Evolutionary conservation across 2,329 filamentous ascomycete genomes (phyloP).

Genomic region (Gremmenia infestans): DNA sequence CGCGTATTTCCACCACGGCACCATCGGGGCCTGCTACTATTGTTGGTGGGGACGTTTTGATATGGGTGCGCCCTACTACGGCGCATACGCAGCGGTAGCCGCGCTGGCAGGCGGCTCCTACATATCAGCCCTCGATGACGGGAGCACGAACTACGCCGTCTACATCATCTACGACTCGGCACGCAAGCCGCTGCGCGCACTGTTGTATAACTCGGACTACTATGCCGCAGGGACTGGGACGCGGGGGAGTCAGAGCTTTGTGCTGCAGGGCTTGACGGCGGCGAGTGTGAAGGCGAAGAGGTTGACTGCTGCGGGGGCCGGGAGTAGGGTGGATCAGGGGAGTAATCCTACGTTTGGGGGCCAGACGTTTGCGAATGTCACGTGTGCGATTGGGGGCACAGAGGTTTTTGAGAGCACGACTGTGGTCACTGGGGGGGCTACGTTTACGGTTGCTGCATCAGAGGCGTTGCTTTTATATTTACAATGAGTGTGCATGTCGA

Average conservation of each 20-base stretch:
- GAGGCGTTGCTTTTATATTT: slow-evolving; percentile 47
- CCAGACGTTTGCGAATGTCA: slow-evolving; percentile 41
- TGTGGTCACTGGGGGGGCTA: slow-evolving; percentile 35
- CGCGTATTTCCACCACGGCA: slow-evolving; percentile 29
- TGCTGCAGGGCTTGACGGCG: slow-evolving; percentile 15
- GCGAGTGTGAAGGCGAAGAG: slow-evolving; percentile 20
- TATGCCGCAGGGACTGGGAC: slow-evolving; percentile 17
- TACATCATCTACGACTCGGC: slow-evolving; percentile 23
- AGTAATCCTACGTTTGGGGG: slow-evolving; percentile 40
- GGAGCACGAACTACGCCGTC: slow-evolving; percentile 16
- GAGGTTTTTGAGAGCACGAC: slow-evolving; percentile 35
- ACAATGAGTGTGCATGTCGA: neutral
- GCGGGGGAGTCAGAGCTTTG: slow-evolving; percentile 20
- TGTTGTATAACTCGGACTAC: slow-evolving; percentile 28
- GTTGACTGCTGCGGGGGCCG: slow-evolving; percentile 38
- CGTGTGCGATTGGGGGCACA: slow-evolving; percentile 39
- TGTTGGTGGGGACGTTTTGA: slow-evolving; percentile 27
- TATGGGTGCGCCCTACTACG: slow-evolving; percentile 28
- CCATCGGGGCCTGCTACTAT: slow-evolving; percentile 30
- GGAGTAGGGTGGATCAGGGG: slow-evolving; percentile 41
- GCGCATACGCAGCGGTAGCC: slow-evolving; percentile 23
- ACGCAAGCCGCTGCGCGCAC: slow-evolving; percentile 10
- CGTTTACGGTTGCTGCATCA: slow-evolving; percentile 39
- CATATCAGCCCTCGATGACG: slow-evolving; percentile 21
- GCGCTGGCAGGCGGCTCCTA: slow-evolving; percentile 23